Conservation (phyloP, 352 stramenopile species). For the Phytophthora citricola region DNA sequence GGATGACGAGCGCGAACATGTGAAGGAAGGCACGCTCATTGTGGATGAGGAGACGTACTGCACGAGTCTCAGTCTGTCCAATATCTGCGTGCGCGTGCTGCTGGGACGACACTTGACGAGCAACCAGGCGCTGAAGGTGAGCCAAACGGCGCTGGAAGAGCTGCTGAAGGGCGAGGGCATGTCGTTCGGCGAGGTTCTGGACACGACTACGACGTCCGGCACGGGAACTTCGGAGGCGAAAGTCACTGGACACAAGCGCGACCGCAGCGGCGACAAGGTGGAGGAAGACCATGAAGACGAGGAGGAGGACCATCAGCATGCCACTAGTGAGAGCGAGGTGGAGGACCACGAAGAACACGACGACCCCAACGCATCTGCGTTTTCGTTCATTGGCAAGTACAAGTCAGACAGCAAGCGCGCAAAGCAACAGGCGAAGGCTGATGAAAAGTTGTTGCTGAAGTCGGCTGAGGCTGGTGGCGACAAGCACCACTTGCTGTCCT, state of each 20-base stretch:
- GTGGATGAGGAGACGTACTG: conserved; percentile 86
- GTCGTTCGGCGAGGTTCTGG: conserved; percentile 66
- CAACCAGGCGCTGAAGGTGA: conserved; percentile 87
- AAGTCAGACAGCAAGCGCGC: conserved; percentile 44
- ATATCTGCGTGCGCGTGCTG: conserved; percentile 84
- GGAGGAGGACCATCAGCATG: conserved; percentile 16
- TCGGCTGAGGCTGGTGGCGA: conserved; percentile 24
- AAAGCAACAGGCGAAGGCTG: conserved; percentile 30
- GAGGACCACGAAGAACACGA: conserved; percentile 41
- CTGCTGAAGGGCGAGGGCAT: conserved; percentile 79
- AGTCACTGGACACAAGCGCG: conserved; percentile 30
- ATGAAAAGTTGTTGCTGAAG: conserved; percentile 37
- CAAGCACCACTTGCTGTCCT: conserved; percentile 46
- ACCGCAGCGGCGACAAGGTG: conserved; percentile 27
- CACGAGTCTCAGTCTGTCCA: conserved; percentile 77
- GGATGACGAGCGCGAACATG: conserved; percentile 84
- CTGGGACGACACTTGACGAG: conserved; percentile 77
- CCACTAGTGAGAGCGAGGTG: conserved; percentile 42
- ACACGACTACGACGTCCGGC: conserved; percentile 29
- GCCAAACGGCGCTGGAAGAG: conserved; percentile 84
- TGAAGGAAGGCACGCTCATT: conserved; percentile 89
- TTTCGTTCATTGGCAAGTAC: conserved; percentile 81
- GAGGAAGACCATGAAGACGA: conserved; percentile 25
- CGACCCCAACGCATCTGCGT: conserved; percentile 47
- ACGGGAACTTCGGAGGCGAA: conserved; percentile 1